phyloP scores from a whole-genome alignment of 108 stramenopile species.

The Cyclotella baltica region DNA sequence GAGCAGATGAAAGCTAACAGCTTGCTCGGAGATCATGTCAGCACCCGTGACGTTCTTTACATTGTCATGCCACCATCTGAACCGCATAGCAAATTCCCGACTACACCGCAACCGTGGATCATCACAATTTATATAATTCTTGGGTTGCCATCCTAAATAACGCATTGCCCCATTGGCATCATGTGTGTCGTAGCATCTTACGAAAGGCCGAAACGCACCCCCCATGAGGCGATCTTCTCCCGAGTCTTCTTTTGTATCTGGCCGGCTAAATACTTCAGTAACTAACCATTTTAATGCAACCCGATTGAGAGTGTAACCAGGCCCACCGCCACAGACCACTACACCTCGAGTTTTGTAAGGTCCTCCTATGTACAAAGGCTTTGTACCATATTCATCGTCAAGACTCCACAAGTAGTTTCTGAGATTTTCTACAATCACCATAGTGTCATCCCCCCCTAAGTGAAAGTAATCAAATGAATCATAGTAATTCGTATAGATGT shows the following conservation, averaged over 20 bases:
- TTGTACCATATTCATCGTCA: constrained; percentile 4
- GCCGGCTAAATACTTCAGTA: background rate
- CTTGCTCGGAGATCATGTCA: background rate
- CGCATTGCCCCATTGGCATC: constrained; percentile 4
- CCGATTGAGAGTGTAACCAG: background rate
- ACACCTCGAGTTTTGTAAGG: constrained; percentile 2
- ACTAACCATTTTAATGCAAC: constrained; percentile 3
- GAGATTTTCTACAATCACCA: constrained; percentile 61
- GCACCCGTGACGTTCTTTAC: background rate
- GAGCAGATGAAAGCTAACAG: constrained; percentile 8
- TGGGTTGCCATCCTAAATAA: background rate
- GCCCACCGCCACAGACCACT: background rate
- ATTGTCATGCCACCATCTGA: constrained; percentile 1
- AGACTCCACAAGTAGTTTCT: constrained; percentile 45
- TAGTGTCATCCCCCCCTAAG: constrained; percentile 79
- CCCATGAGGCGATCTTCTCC: constrained; percentile 8
- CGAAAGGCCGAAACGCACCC: background rate
- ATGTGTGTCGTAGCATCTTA: constrained; percentile 5
- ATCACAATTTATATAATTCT: background rate
- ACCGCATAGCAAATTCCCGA: background rate
- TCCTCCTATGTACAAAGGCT: constrained; percentile 24
- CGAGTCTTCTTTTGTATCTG: background rate
- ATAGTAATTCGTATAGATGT: constrained; percentile 66
- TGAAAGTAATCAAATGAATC: constrained; percentile 87
- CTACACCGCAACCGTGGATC: background rate